Percentiles rank a stretch among this genome's conserved stretches.
Conservation (phyloP, 345 rosid genomes). For the Geranium rotundifolium region DNA sequence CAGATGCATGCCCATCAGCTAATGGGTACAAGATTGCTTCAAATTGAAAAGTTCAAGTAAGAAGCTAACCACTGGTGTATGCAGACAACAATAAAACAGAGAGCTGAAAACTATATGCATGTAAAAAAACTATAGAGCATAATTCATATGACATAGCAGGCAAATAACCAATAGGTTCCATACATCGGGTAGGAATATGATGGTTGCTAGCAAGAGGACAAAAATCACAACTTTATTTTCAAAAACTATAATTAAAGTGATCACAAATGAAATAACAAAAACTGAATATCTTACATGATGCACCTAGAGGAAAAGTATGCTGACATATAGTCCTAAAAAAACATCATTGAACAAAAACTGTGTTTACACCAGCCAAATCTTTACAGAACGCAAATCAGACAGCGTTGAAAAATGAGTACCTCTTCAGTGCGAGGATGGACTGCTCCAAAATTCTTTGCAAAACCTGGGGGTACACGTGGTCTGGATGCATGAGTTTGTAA, state of each 20-base stretch:
- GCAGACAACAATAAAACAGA: neutral
- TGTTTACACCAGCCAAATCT: neutral
- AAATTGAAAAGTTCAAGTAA: too few species aligned
- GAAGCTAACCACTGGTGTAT: too few species aligned
- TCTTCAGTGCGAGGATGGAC: constrained; percentile 27
- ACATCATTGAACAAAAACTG: neutral
- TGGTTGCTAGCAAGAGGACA: neutral
- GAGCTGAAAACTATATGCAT: neutral
- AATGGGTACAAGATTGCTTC: neutral
- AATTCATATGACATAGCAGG: too few species aligned
- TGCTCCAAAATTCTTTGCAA: constrained; percentile 43
- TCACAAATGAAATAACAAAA: neutral
- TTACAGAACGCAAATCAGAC: neutral
- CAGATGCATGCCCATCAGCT: neutral
- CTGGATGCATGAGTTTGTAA: constrained; percentile 49
- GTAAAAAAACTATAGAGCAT: neutral
- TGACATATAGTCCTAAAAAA: neutral
- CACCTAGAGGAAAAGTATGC: neutral
- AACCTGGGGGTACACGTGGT: constrained; percentile 98
- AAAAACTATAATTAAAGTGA: neutral
- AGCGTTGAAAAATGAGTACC: constrained; percentile 24
- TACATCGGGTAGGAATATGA: neutral
- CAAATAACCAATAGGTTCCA: neutral
- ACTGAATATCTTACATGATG: neutral
- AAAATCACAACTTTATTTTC: neutral